Conservation (phyloP, 306 rosid genomes). For the Comarum palustre region DNA sequence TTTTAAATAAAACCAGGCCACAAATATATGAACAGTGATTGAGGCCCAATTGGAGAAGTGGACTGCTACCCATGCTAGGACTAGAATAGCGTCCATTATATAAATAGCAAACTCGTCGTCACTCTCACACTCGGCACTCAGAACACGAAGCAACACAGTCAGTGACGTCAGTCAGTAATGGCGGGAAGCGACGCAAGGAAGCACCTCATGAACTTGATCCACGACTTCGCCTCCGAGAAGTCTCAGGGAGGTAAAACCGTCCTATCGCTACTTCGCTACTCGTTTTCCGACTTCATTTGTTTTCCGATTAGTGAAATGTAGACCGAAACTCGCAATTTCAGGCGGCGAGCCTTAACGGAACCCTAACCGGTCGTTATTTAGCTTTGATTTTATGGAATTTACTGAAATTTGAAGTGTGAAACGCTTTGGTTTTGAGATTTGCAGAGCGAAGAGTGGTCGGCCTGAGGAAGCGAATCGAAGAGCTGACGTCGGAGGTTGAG, state of each 20-base stretch:
- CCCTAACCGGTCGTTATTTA: neutral
- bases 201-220: conserved; percentile 56
- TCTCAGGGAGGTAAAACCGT: conserved; percentile 62
- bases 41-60: neutral
- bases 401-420: neutral
- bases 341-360: neutral
- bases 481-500: conserved; percentile 49
- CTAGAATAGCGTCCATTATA: neutral
- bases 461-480: conserved; percentile 61
- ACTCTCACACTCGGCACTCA: neutral
- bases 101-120: neutral
- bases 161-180: conserved; percentile 31
- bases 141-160: conserved; percentile 1
- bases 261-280: neutral
- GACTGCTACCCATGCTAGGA: neutral
- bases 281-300: conserved; percentile 6
- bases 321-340: neutral
- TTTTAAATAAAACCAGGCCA: too few relatives aligned
- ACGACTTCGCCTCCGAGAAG: conserved; percentile 71
- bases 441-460: conserved; percentile 67
- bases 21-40: too few relatives aligned
- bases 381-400: neutral
- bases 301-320: conserved; percentile 15
- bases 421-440: conserved; percentile 1
- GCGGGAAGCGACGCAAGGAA: conserved; percentile 68